These are phyloP conservation scores for Trichoderma citrinoviride DNA, from an alignment of 2,329 filamentous ascomycete genomes.

Conservation along the genomic window DNA sequence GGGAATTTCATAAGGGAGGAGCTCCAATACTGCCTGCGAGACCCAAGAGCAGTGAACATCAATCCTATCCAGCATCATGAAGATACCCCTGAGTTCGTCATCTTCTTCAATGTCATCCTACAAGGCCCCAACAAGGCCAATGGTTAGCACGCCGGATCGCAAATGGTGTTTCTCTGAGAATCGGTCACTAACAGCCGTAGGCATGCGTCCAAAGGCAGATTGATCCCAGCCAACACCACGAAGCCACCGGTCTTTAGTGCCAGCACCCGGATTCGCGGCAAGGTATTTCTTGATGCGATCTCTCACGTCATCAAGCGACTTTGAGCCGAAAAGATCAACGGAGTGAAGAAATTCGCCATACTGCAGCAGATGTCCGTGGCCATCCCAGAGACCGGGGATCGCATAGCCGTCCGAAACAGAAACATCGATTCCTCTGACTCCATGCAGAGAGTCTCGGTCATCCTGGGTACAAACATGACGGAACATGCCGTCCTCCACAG, in stretches of 20 bases:
- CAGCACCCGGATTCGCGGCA: constrained; percentile 47
- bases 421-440: constrained; percentile 16
- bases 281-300: constrained; percentile 53
- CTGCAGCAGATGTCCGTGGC: constrained; percentile 64
- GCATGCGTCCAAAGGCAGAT: constrained; percentile 62
- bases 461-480: constrained; percentile 44
- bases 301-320: constrained; percentile 55
- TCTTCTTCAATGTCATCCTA: constrained; percentile 56
- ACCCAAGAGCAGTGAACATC: constrained; percentile 71
- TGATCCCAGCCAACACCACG: constrained; percentile 71
- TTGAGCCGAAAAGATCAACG: constrained; percentile 60
- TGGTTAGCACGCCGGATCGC: not conserved
- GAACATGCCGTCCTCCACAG: constrained; percentile 52
- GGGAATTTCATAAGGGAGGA: constrained; percentile 53
- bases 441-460: constrained; percentile 30
- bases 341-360: constrained; percentile 67
- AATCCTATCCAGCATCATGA: constrained; percentile 67
- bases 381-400: constrained; percentile 68
- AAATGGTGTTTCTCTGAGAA: too few species aligned
- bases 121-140: not conserved
- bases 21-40: constrained; percentile 59
- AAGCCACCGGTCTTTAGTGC: constrained; percentile 58
- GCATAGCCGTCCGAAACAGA: constrained; percentile 46
- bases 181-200: constrained; percentile 53
- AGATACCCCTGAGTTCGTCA: constrained; percentile 51